phyloP scores from a whole-genome alignment of 2,329 filamentous ascomycete genomes.

The Xylariaceae sp. region DNA sequence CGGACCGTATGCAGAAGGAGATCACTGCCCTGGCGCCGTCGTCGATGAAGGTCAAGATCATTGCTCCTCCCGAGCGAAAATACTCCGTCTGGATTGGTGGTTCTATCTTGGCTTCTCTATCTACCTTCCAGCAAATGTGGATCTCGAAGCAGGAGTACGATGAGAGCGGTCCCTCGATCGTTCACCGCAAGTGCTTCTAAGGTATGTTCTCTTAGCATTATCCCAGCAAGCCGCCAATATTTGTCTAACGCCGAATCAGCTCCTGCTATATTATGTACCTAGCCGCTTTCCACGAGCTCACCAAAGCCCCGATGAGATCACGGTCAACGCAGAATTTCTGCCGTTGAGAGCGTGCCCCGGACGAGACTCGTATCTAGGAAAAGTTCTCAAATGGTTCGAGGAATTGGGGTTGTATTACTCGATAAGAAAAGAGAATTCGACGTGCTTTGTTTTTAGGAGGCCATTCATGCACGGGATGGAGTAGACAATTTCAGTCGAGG shows the following conservation, averaged over 20 bases:
- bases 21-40: conserved; percentile 98
- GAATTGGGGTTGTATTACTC: conserved; percentile 50
- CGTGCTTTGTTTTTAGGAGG: conserved; percentile 54
- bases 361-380: conserved; percentile 60
- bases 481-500: conserved; percentile 54
- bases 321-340: conserved; percentile 47
- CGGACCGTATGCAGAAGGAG: conserved; percentile 99
- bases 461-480: conserved; percentile 52
- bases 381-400: conserved; percentile 59
- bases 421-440: conserved; percentile 49
- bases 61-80: conserved; percentile 99
- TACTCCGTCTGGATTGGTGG: conserved; percentile 99
- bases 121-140: conserved; percentile 99
- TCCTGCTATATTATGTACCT: conserved; percentile 23
- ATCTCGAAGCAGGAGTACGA: conserved; percentile 99
- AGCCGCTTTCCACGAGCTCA: conserved; percentile 39
- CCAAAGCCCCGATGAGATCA: conserved; percentile 50
- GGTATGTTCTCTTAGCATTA: conserved; percentile 49
- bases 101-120: conserved; percentile 98
- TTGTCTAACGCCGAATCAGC: conserved; percentile 16
- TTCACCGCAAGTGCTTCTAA: conserved; percentile 99
- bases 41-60: conserved; percentile 99
- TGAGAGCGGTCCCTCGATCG: conserved; percentile 98
- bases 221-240: neutral
- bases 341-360: conserved; percentile 51